phyloP scores from a whole-genome alignment of 108 stramenopile genomes.

The Cyclotella choctawhatcheeana region DNA sequence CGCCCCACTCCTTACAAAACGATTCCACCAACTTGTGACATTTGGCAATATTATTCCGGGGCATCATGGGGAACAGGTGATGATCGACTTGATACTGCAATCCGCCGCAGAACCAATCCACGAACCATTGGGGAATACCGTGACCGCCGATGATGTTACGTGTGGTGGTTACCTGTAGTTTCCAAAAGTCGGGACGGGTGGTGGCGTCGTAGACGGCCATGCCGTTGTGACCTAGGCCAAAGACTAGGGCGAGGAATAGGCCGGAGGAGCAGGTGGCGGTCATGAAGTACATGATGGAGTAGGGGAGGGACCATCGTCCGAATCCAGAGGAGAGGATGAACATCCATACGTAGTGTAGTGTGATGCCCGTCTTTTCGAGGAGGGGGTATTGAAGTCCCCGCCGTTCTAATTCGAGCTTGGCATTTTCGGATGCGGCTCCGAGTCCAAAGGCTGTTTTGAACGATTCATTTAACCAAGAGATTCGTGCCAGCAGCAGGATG shows the following conservation, averaged over 20 bases:
- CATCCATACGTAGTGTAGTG: conserved; percentile 87
- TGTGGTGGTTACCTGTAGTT: conserved; percentile 98
- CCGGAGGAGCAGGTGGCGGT: conserved; percentile 88
- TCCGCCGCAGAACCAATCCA: conserved; percentile 99
- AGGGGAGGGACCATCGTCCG: conserved; percentile 71
- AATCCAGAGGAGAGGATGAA: conserved; percentile 72
- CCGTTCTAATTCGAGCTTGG: conserved; percentile 75
- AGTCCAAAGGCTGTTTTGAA: conserved; percentile 92
- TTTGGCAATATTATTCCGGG: conserved; percentile 92
- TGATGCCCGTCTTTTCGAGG: conserved; percentile 75
- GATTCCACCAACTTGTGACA: conserved; percentile 89
- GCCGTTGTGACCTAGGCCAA: conserved; percentile 99
- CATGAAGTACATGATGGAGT: conserved; percentile 75
- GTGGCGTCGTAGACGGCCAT: conserved; percentile 97
- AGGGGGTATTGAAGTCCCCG: conserved; percentile 77
- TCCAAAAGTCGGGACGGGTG: conserved; percentile 97
- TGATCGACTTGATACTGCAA: conserved; percentile 99
- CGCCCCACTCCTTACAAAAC: conserved; percentile 98
- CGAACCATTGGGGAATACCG: conserved; percentile 92
- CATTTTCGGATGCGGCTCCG: conserved; percentile 84
- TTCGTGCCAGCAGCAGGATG: conserved; percentile 92
- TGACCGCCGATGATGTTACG: conserved; percentile 96
- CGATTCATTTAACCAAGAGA: conserved; percentile 96
- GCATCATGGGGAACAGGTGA: conserved; percentile 98
- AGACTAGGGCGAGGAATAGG: conserved; percentile 95